Percentiles rank a stretch among this genome's conserved stretches.
Conservation (phyloP, 139 green algal species). For the Yamagishiella unicocca region DNA sequence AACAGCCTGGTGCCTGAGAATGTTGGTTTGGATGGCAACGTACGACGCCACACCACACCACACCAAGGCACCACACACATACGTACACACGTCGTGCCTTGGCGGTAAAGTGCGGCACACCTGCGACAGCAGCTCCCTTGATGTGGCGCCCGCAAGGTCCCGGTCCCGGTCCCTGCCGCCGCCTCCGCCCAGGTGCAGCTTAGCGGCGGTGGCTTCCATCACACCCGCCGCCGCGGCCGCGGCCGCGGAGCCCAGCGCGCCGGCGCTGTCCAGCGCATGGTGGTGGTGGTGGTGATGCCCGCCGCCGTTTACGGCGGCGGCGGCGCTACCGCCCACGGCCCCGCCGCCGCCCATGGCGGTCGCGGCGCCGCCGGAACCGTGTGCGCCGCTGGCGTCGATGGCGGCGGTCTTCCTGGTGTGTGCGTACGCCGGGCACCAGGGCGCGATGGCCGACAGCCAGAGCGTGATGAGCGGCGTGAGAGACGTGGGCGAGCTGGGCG, state of each 20-base stretch:
- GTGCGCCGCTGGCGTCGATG: neutral
- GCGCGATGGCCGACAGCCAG: conserved; percentile 72
- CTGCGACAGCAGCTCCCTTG: conserved; percentile 27
- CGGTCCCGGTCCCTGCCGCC: neutral
- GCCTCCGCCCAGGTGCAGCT: conserved; percentile 1
- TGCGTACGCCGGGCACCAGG: conserved; percentile 62
- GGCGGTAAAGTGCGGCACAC: no score
- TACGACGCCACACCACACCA: no score
- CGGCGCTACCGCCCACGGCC: neutral
- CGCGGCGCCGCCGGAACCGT: neutral
- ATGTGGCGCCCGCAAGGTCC: neutral
- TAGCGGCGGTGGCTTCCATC: conserved; percentile 31
- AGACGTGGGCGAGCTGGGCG: conserved; percentile 50
- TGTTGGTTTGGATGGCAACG: no score
- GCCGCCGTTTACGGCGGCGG: neutral
- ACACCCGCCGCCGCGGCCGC: conserved; percentile 1
- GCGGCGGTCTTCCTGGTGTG: conserved; percentile 9
- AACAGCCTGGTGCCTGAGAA: no score
- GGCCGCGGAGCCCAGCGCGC: neutral
- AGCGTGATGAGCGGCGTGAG: conserved; percentile 73
- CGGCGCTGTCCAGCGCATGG: neutral
- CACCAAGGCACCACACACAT: no score
- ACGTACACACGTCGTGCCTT: no score
- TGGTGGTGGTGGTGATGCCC: neutral
- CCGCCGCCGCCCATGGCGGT: neutral